Percentiles rank a stretch among this genome's conserved stretches.
Conservation (phyloP, 208 protist genomes). For the Trypanosoma avium region DNA sequence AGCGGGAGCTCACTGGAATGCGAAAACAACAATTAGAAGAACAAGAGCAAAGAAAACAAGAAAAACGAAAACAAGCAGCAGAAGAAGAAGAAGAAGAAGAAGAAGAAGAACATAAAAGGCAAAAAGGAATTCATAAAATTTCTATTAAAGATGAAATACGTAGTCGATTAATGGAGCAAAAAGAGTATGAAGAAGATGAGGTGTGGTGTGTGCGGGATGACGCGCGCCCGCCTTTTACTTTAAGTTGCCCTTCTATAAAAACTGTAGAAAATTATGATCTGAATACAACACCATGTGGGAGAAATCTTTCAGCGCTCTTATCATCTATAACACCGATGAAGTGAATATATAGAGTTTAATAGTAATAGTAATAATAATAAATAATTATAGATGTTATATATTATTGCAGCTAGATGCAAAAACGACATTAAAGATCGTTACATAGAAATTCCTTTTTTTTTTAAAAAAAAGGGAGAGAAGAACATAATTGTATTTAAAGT, state of each 20-base stretch:
- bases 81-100: too few relatives aligned
- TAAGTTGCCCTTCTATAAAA: constrained; percentile 13
- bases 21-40: constrained; percentile 1
- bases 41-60: too few relatives aligned
- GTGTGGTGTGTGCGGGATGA: constrained; percentile 12
- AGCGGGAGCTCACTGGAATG: constrained; percentile 10
- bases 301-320: constrained; percentile 26
- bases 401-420: too few relatives aligned
- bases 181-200: constrained; percentile 24
- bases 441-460: too few relatives aligned
- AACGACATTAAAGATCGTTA: too few relatives aligned
- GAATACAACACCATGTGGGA: constrained; percentile 7
- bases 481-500: too few relatives aligned
- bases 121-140: too few relatives aligned
- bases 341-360: background rate
- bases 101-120: too few relatives aligned
- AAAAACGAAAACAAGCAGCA: too few relatives aligned
- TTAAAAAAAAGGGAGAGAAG: background rate
- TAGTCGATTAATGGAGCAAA: constrained; percentile 7
- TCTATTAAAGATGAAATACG: constrained; percentile 1
- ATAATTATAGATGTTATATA: too few relatives aligned
- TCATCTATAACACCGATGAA: background rate
- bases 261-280: too few relatives aligned
- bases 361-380: background rate
- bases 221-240: constrained; percentile 11